Evolutionary conservation across 495 filamentous ascomycete species (phyloP).

Genomic region (Aspergillus ostianus): DNA sequence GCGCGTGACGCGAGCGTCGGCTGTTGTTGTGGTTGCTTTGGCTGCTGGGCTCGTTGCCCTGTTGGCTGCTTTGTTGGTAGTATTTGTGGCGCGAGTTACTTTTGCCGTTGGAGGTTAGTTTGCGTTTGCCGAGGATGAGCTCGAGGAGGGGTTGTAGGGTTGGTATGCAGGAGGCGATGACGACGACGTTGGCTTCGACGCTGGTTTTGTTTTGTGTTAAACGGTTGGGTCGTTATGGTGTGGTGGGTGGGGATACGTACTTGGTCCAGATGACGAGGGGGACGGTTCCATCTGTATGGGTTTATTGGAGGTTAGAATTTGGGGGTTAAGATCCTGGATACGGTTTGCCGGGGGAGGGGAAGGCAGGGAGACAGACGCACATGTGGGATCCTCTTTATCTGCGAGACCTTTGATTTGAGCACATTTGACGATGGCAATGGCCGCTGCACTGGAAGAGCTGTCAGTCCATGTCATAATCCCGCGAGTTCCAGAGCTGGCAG

Average conservation of each 20-base stretch:
- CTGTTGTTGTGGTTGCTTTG: slow-evolving; percentile 20
- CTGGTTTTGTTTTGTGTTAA: slow-evolving; percentile 13
- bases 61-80: neutral
- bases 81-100: neutral
- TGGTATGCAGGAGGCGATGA: slow-evolving; percentile 44
- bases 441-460: slow-evolving; percentile 26
- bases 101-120: slow-evolving; percentile 22
- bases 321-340: neutral
- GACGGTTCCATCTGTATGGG: slow-evolving; percentile 29
- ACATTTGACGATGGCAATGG: slow-evolving; percentile 37
- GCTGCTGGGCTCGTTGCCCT: slow-evolving; percentile 2
- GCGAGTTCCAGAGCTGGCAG: neutral
- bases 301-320: slow-evolving; percentile 5
- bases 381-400: slow-evolving; percentile 35
- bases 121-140: slow-evolving; percentile 33
- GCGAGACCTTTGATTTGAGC: slow-evolving; percentile 35
- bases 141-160: slow-evolving; percentile 42
- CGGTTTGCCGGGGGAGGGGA: neutral
- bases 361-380: slow-evolving; percentile 20
- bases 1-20: slow-evolving; percentile 18
- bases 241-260: slow-evolving; percentile 12
- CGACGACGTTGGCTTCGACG: slow-evolving; percentile 41
- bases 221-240: neutral
- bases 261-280: slow-evolving; percentile 39
- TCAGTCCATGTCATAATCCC: neutral